Conservation (phyloP, 2,329 filamentous ascomycete species). For the Trichoderma sp. region DNA sequence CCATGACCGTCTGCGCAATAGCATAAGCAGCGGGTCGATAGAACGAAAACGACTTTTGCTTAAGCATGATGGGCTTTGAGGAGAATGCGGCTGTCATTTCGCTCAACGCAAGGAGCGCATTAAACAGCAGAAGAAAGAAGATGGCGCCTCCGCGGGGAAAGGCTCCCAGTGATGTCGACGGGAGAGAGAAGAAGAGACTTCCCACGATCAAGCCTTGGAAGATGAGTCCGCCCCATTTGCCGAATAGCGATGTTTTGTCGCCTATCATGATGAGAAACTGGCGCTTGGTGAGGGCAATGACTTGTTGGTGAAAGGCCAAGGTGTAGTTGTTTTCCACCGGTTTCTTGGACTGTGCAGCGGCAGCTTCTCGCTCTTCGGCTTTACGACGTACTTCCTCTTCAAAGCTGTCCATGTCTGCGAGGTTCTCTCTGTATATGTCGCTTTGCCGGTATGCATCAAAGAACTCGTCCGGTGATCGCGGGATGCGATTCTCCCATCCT, state of each 20-base stretch:
- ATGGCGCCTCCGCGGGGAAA: conserved; percentile 57
- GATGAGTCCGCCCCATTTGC: conserved; percentile 79
- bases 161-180: conserved; percentile 63
- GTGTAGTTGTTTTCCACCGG: conserved; percentile 74
- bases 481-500: conserved; percentile 67
- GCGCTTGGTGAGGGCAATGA: conserved; percentile 69
- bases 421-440: conserved; percentile 61
- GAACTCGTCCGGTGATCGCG: conserved; percentile 71
- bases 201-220: conserved; percentile 76
- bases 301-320: conserved; percentile 73
- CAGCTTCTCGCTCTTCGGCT: conserved; percentile 44
- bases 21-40: conserved; percentile 64
- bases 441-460: conserved; percentile 67
- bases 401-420: conserved; percentile 65
- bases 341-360: conserved; percentile 66
- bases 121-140: conserved; percentile 59
- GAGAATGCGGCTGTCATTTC: conserved; percentile 70
- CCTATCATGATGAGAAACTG: conserved; percentile 81
- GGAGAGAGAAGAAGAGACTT: conserved; percentile 75
- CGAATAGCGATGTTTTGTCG: conserved; percentile 74
- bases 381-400: conserved; percentile 63
- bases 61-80: conserved; percentile 67
- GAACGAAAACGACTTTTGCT: conserved; percentile 72
- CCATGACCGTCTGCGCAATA: conserved; percentile 59
- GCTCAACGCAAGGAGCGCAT: conserved; percentile 69